These are phyloP conservation scores for Pseudozyma sp. DNA, from an alignment of 1,284 basidiomycete genomes.

Conservation along the genomic window DNA sequence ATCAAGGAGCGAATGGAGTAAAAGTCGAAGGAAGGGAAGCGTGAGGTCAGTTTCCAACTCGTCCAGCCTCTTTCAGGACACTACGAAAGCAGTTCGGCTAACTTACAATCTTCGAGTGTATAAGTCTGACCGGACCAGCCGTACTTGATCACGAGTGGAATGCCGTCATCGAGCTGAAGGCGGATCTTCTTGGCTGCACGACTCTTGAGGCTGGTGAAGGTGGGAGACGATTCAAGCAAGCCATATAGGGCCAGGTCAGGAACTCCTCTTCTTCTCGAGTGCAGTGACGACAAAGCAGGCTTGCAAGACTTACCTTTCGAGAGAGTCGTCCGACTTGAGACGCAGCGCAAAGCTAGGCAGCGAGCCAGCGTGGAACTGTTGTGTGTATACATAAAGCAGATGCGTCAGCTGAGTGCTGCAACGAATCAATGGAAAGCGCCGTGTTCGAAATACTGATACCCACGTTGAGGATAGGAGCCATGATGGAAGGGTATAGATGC, in stretches of 20 bases:
- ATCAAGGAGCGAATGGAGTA: background rate
- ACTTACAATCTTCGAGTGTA: constrained; percentile 64
- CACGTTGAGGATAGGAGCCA: constrained; percentile 65
- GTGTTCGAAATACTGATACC: constrained; percentile 25
- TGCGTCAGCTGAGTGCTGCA: constrained; percentile 9
- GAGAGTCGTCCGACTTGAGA: constrained; percentile 59
- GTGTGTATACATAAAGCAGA: background rate
- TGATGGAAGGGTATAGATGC: constrained; percentile 18
- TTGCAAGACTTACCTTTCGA: constrained; percentile 46
- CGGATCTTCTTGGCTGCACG: constrained; percentile 64
- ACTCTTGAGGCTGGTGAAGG: constrained; percentile 38
- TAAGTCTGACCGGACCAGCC: constrained; percentile 59
- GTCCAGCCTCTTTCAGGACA: background rate
- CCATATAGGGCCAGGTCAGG: too few relatives aligned
- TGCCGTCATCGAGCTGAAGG: constrained; percentile 58
- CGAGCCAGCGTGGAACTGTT: constrained; percentile 64
- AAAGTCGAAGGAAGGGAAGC: background rate
- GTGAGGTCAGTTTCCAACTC: background rate
- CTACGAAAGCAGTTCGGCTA: too few relatives aligned
- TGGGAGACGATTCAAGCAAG: background rate
- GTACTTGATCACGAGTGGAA: constrained; percentile 65
- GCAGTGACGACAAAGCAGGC: too few relatives aligned
- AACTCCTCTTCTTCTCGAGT: too few relatives aligned
- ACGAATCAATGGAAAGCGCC: background rate
- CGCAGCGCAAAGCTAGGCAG: constrained; percentile 65